Evolutionary conservation across 2,329 filamentous ascomycete species (phyloP).

Genomic region (Colletotrichum gloeosporioides): DNA sequence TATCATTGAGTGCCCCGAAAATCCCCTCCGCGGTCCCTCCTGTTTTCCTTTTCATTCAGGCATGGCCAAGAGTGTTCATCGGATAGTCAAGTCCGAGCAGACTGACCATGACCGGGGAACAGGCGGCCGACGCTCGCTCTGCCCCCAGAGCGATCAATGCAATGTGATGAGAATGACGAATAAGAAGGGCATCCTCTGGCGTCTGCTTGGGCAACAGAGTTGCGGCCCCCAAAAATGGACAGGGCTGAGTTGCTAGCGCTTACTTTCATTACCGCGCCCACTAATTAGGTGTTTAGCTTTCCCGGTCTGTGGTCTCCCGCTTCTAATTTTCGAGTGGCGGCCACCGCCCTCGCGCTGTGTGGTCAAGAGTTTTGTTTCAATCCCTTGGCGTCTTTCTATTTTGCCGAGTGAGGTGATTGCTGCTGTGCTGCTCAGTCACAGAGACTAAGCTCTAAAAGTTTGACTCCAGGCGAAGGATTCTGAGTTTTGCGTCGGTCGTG

Average conservation of each 20-base stretch:
- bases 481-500: neutral
- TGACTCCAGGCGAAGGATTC: neutral
- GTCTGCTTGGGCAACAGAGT: neutral
- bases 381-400: neutral
- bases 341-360: neutral
- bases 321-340: neutral
- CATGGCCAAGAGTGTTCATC: neutral
- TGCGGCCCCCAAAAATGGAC: neutral
- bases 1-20: neutral
- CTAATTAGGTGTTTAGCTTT: neutral
- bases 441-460: neutral
- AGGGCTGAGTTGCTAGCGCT: slow-evolving; percentile 16
- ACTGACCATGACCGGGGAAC: neutral
- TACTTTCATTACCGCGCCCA: slow-evolving; percentile 2
- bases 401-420: neutral
- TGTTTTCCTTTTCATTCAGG: neutral
- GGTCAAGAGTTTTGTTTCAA: neutral
- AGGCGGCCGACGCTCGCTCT: neutral
- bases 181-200: neutral
- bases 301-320: neutral
- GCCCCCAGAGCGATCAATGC: neutral
- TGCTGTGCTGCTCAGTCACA: neutral
- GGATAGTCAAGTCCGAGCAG: neutral
- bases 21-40: neutral
- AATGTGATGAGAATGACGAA: neutral